phyloP scores from a whole-genome alignment of 208 protist species.

The Herpetomonas tarakana region DNA sequence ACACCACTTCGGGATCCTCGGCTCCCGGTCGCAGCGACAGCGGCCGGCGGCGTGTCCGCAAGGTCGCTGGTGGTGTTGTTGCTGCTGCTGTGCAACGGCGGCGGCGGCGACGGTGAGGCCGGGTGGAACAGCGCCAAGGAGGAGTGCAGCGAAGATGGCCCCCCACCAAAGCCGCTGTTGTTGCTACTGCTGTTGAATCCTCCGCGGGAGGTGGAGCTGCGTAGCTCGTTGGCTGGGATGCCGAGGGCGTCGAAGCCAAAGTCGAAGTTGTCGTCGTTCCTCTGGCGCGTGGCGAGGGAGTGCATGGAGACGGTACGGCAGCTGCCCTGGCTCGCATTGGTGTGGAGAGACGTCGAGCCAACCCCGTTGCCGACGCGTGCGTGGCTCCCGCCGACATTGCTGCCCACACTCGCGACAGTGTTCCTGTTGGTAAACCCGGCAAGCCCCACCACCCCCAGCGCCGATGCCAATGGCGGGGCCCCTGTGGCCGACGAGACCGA shows the following conservation, averaged over 20 bases:
- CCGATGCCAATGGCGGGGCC: too few species aligned
- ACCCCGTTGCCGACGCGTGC: too few species aligned
- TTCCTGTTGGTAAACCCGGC: not conserved
- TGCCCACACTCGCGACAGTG: not conserved
- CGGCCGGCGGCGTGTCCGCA: too few species aligned
- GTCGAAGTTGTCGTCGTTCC: conserved; percentile 37
- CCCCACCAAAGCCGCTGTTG: not conserved
- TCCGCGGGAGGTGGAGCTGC: not conserved
- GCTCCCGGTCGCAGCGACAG: too few species aligned
- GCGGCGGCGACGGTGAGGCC: not conserved
- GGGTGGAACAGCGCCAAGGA: too few species aligned
- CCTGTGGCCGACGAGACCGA: too few species aligned
- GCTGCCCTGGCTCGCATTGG: not conserved
- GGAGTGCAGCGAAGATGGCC: not conserved
- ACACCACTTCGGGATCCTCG: too few species aligned
- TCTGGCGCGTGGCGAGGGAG: conserved; percentile 7
- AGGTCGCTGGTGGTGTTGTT: too few species aligned
- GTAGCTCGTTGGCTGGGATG: conserved; percentile 22
- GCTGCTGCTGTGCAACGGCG: too few species aligned
- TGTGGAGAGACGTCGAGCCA: not conserved
- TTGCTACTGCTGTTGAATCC: conserved; percentile 1
- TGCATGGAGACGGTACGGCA: not conserved
- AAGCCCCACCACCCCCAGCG: too few species aligned
- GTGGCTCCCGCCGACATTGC: too few species aligned
- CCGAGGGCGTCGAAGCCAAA: conserved; percentile 39